These are phyloP conservation scores for Pezicula rhizophila DNA, from an alignment of 2,329 filamentous ascomycete species.

Conservation along the genomic window DNA sequence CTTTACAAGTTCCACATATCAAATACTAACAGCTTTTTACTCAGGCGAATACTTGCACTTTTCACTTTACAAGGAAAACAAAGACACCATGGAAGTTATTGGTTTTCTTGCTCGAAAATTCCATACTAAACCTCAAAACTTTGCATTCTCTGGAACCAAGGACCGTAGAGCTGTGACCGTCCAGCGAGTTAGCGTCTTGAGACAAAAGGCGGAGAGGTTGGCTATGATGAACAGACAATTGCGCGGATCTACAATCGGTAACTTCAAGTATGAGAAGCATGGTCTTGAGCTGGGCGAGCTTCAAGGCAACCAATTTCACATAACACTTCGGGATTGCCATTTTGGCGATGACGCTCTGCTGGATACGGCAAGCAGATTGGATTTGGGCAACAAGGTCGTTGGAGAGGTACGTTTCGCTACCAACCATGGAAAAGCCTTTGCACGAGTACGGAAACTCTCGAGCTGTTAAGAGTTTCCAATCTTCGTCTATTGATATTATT, in stretches of 20 bases:
- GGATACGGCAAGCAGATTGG: conserved; percentile 42
- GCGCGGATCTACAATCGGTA: conserved; percentile 60
- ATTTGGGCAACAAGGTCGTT: conserved; percentile 43
- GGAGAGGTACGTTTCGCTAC: conserved; percentile 23
- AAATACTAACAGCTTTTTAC: too few species aligned
- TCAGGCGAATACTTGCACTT: conserved; percentile 59
- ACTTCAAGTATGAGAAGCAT: conserved; percentile 70
- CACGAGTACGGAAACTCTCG: too few species aligned
- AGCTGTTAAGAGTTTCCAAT: too few species aligned
- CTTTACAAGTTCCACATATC: too few species aligned
- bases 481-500: too few species aligned
- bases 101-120: conserved; percentile 52
- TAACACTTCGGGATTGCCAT: conserved; percentile 80
- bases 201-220: conserved; percentile 56
- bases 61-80: conserved; percentile 71
- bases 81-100: conserved; percentile 71
- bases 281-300: conserved; percentile 79
- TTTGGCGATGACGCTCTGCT: conserved; percentile 42
- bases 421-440: too few species aligned
- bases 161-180: conserved; percentile 64
- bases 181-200: conserved; percentile 57
- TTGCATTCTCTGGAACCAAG: conserved; percentile 68
- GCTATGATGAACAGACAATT: conserved; percentile 57
- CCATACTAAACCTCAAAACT: conserved; percentile 51
- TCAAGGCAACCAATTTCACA: conserved; percentile 84